Evolutionary conservation across 768 basidiomycete genomes (phyloP).

Genomic region (Suillus ampliporus): DNA sequence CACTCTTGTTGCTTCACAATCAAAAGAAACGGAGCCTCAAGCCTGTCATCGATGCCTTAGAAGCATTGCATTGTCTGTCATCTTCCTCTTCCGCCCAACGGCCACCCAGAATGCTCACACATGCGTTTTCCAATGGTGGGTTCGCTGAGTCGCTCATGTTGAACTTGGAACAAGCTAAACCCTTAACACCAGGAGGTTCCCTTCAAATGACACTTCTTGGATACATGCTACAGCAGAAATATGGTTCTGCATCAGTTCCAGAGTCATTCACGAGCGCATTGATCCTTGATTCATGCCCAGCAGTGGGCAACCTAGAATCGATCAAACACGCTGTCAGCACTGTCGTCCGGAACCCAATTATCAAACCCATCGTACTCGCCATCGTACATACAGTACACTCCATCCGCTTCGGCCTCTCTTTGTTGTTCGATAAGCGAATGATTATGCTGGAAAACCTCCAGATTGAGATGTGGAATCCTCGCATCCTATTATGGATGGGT

Average conservation of each 20-base stretch:
- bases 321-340: conserved; percentile 25
- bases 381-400: conserved; percentile 20
- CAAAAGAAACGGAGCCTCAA: conserved; percentile 23
- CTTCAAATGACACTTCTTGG: conserved; percentile 26
- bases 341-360: conserved; percentile 26
- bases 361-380: conserved; percentile 18
- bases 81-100: background rate
- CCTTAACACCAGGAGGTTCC: conserved; percentile 24
- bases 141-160: background rate
- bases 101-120: conserved; percentile 29
- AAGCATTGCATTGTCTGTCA: conserved; percentile 28
- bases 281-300: conserved; percentile 32
- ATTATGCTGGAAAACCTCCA: conserved; percentile 12
- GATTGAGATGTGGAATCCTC: conserved; percentile 24
- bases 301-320: conserved; percentile 16
- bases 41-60: conserved; percentile 30
- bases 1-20: conserved; percentile 8
- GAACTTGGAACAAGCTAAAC: background rate
- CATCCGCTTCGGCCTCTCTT: conserved; percentile 14
- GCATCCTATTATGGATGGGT: conserved; percentile 38
- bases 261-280: conserved; percentile 20
- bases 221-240: conserved; percentile 25
- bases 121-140: conserved; percentile 37
- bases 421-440: conserved; percentile 25
- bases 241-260: conserved; percentile 14